These are phyloP conservation scores for Talaromyces piceae DNA, from an alignment of 2,329 filamentous ascomycete species.

Conservation along the genomic window DNA sequence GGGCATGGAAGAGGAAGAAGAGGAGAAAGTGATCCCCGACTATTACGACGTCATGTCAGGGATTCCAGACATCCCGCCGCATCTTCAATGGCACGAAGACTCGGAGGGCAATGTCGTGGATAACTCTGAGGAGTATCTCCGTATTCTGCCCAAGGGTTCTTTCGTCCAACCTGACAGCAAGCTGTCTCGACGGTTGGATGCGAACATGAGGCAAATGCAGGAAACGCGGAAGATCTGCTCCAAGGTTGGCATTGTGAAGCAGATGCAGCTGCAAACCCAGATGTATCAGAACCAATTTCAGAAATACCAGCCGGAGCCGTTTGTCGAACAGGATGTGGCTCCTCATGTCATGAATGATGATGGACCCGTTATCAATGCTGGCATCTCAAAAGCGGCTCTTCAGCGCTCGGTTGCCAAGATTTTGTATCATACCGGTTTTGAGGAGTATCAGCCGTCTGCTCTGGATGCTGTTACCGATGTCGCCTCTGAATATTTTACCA, in stretches of 20 bases:
- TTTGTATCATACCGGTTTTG: constrained; percentile 92
- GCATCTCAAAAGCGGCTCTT: constrained; percentile 73
- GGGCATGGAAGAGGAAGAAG: constrained; percentile 76
- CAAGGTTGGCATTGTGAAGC: constrained; percentile 96
- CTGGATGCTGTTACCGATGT: constrained; percentile 85
- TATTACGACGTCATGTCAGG: constrained; percentile 86
- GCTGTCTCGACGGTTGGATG: constrained; percentile 72
- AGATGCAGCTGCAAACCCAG: constrained; percentile 98
- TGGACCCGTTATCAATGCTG: constrained; percentile 77
- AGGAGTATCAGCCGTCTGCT: constrained; percentile 92
- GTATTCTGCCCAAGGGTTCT: constrained; percentile 63
- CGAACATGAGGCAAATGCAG: constrained; percentile 91
- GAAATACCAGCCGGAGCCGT: constrained; percentile 86
- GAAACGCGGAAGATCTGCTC: constrained; percentile 92
- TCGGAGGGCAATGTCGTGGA: constrained; percentile 82
- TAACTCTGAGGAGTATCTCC: constrained; percentile 75
- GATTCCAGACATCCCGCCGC: constrained; percentile 74
- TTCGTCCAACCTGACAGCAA: constrained; percentile 70
- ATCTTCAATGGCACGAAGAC: constrained; percentile 82
- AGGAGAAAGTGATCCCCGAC: constrained; percentile 78
- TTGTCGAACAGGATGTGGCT: constrained; percentile 76
- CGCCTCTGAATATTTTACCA: constrained; percentile 81
- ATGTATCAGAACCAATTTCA: constrained; percentile 97
- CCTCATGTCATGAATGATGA: constrained; percentile 85
- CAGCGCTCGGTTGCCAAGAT: constrained; percentile 90